Conservation (phyloP, 805 yeast species). For the Candida boidinii region DNA sequence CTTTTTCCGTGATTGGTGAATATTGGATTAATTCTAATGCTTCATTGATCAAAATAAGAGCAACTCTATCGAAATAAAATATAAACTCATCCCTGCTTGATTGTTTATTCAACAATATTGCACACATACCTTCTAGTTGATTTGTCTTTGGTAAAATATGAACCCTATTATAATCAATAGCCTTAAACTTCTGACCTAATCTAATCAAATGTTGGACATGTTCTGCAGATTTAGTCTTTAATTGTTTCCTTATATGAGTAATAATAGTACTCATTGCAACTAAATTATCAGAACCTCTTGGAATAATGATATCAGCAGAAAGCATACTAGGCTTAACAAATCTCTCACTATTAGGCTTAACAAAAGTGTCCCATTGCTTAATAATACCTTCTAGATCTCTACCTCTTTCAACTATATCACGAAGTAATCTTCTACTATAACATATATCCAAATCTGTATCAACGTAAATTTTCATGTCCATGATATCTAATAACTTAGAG, state of each 20-base stretch:
- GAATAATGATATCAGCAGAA: constrained; percentile 82
- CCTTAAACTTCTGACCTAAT: constrained; percentile 37
- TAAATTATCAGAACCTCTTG: constrained; percentile 76
- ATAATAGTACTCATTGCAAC: constrained; percentile 77
- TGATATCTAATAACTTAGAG: constrained; percentile 55
- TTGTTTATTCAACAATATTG: constrained; percentile 50
- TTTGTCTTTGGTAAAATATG: constrained; percentile 39
- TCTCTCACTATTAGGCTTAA: constrained; percentile 83
- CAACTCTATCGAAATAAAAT: constrained; percentile 80
- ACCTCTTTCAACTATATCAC: constrained; percentile 84
- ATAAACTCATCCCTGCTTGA: constrained; percentile 71
- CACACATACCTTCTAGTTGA: constrained; percentile 65
- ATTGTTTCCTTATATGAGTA: constrained; percentile 67
- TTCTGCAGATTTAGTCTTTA: constrained; percentile 50
- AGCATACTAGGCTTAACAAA: constrained; percentile 69
- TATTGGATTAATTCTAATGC: constrained; percentile 55
- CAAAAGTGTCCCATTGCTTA: constrained; percentile 84
- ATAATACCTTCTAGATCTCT: constrained; percentile 77
- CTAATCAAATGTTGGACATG: constrained; percentile 59
- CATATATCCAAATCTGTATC: constrained; percentile 94
- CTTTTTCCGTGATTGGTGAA: constrained; percentile 19
- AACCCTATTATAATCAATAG: constrained; percentile 25
- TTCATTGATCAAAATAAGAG: constrained; percentile 56
- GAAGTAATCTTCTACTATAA: constrained; percentile 73
- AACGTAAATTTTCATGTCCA: constrained; percentile 84